Evolutionary conservation across 768 basidiomycete genomes (phyloP), one percentile per base, ranked within the genome.

Genomic region (Cystobasidium ongulense): DNA sequence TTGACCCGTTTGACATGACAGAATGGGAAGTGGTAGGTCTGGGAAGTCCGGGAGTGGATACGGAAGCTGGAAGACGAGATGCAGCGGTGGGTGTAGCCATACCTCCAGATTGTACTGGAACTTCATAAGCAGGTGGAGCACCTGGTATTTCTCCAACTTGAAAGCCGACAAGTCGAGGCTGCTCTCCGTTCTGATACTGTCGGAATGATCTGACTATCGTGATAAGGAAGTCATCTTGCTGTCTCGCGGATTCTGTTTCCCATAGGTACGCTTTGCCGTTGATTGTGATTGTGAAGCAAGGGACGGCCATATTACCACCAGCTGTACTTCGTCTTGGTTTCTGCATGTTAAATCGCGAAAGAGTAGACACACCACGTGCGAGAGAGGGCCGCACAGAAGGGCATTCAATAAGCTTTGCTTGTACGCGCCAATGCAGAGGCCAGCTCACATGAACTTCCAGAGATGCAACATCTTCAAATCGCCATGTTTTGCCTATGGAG

Each of bases 401-500:
- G 25, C 53, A 39, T n/a, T 1, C 83, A 88, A 79, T 72, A 29
- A 73, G 75, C 54, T 72, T 31, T 25, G 5, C 21, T 31, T 27
- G 57, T 29, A 2, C 50, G 70, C 29, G 39, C 39, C 39, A 39
- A 39, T 39, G 39, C 17, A n/a, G 35, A 33, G 21, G 13, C 10
- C n/a, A 33, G 33, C 36, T 38, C 57, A 52, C 68, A 59, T 71
- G 68, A 5, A 95, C 88, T 76, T 94, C 88, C 54, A 99, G 80
- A 43, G 83, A 87, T 75, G 90, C 86, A 77, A 98, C 84, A 81
- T 97, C 94, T 50, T 86, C 81, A 62, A 98, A 82, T 74, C 84
- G 85, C 96, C 96, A 99, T 0, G 95, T 92, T 84, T 99, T 99
- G 5, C 96, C 96, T 61, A 98, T 91, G 8, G 92, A 96, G 82